Conservation (phyloP, 257 asterid genomes). For the Scutellaria baicalensis region DNA sequence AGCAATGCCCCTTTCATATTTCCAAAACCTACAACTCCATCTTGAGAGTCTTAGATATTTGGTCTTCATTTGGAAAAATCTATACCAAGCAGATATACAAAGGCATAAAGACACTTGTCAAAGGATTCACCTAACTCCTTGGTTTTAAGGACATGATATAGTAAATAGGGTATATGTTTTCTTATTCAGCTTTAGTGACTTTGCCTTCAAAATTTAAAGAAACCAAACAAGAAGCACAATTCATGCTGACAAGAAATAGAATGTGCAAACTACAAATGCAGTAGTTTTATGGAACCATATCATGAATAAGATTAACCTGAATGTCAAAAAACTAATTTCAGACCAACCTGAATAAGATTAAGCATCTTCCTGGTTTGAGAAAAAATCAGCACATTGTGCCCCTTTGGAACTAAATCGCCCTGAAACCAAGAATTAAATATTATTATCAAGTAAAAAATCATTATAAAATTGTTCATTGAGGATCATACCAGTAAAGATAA, state of each 20-base stretch:
- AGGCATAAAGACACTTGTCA: neutral
- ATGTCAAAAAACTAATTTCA: constrained; percentile 4
- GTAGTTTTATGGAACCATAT: neutral
- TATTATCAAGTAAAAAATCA: neutral
- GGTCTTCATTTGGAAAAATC: neutral
- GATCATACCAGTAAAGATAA: constrained; percentile 66
- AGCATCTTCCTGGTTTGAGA: constrained; percentile 98
- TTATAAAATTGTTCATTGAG: neutral
- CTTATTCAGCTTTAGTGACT: neutral
- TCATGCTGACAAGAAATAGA: neutral
- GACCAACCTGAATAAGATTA: constrained; percentile 68
- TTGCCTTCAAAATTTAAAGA: neutral
- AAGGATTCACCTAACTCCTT: neutral
- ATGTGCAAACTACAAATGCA: neutral
- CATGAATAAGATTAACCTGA: neutral
- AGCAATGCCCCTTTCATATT: neutral
- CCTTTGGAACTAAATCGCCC: constrained; percentile 76
- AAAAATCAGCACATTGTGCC: constrained; percentile 89
- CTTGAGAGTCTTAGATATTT: neutral
- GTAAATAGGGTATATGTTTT: neutral
- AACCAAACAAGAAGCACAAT: neutral
- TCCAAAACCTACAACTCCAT: neutral
- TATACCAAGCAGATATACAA: neutral
- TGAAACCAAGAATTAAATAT: constrained; percentile 25
- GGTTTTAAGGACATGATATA: neutral